Evolutionary conservation across 2,329 filamentous ascomycete genomes (phyloP).

Genomic region (Aspergillus jensenii): DNA sequence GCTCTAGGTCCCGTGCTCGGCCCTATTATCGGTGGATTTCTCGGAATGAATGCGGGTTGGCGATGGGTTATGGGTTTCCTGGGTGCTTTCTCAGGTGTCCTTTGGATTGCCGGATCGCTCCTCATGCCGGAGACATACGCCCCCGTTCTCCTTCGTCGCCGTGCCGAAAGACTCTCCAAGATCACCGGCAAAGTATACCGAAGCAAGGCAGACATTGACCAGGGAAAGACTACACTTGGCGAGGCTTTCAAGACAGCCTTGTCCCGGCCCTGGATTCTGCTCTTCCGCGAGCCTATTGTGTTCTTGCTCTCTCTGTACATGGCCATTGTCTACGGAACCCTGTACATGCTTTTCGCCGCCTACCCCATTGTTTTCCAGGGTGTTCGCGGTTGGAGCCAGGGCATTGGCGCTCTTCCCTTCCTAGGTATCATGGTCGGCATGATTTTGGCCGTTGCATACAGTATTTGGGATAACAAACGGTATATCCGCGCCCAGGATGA

Average conservation of each 20-base stretch:
- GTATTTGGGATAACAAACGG: slow-evolving; percentile 43
- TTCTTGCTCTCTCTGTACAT: slow-evolving; percentile 51
- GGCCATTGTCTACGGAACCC: slow-evolving; percentile 52
- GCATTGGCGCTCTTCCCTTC: slow-evolving; percentile 50
- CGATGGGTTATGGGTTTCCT: slow-evolving; percentile 67
- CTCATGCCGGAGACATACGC: slow-evolving; percentile 45
- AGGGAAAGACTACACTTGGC: slow-evolving; percentile 42
- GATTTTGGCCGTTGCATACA: slow-evolving; percentile 41
- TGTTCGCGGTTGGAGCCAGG: slow-evolving; percentile 48
- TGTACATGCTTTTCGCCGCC: slow-evolving; percentile 55
- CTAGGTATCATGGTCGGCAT: slow-evolving; percentile 49
- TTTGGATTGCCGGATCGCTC: slow-evolving; percentile 47
- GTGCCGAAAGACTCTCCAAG: slow-evolving; percentile 50
- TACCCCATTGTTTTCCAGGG: slow-evolving; percentile 52
- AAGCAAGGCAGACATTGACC: slow-evolving; percentile 40
- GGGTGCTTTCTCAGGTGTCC: slow-evolving; percentile 61
- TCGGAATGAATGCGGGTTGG: slow-evolving; percentile 65
- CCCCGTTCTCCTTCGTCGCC: slow-evolving; percentile 52
- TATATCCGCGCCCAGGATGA: slow-evolving; percentile 42
- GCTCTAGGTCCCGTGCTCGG: slow-evolving; percentile 55
- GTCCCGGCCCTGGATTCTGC: slow-evolving; percentile 48
- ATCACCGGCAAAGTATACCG: slow-evolving; percentile 51
- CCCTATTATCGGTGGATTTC: slow-evolving; percentile 67
- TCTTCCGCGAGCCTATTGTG: slow-evolving; percentile 54
- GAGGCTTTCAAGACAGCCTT: slow-evolving; percentile 50